Conservation (phyloP, 2,329 filamentous ascomycete genomes). For the Ustulina deusta region DNA sequence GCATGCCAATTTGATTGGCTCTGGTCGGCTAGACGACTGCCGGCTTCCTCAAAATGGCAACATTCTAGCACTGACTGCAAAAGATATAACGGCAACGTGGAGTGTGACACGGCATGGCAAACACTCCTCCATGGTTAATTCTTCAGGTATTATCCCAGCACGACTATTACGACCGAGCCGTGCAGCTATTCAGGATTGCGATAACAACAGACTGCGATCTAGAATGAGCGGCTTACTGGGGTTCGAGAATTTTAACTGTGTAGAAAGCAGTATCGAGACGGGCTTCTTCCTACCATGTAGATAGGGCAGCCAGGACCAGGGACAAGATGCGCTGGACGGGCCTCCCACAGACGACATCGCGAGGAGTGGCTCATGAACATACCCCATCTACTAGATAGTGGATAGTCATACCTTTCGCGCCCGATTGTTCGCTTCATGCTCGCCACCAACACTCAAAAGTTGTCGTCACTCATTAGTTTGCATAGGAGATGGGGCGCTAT, state of each 20-base stretch:
- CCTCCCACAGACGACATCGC: neutral
- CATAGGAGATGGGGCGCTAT: constrained; percentile 30
- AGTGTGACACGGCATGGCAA: constrained; percentile 33
- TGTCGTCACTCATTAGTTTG: constrained; percentile 16
- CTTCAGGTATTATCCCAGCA: constrained; percentile 14
- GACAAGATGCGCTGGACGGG: neutral
- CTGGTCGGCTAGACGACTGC: constrained; percentile 25
- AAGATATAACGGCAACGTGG: constrained; percentile 34
- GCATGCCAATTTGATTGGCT: constrained; percentile 28
- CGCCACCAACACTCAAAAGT: constrained; percentile 18
- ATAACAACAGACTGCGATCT: constrained; percentile 26
- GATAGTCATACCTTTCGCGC: constrained; percentile 14
- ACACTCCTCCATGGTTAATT: constrained; percentile 6
- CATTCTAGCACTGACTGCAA: constrained; percentile 30
- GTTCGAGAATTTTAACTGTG: constrained; percentile 12
- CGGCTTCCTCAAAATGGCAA: constrained; percentile 37
- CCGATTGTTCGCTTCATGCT: constrained; percentile 21
- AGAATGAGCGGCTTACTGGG: constrained; percentile 20
- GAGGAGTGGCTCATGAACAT: neutral
- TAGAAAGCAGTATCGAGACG: constrained; percentile 22
- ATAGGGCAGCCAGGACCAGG: constrained; percentile 3
- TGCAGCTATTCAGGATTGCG: constrained; percentile 30
- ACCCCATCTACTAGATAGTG: neutral
- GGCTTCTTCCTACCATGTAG: constrained; percentile 1
- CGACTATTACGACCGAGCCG: constrained; percentile 25